These are phyloP conservation scores for Chloromonas sp. DNA, from an alignment of 163 green algal genomes.

Conservation along the genomic window DNA sequence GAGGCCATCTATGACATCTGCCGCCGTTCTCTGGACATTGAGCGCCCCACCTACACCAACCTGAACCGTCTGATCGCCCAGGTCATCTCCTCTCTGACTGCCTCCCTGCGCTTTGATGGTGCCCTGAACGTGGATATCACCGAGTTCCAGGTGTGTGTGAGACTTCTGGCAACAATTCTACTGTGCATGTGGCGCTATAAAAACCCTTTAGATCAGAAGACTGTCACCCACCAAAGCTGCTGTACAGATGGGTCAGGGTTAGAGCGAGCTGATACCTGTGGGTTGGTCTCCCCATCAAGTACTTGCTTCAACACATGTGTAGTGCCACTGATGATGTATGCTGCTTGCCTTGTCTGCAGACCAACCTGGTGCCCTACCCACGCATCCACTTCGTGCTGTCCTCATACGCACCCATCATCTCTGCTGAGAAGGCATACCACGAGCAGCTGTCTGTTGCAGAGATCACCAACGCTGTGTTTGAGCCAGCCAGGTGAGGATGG, in stretches of 20 bases:
- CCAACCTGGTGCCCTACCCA: constrained; percentile 99
- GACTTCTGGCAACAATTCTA: too few relatives aligned
- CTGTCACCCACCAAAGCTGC: too few relatives aligned
- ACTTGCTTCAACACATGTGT: too few relatives aligned
- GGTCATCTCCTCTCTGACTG: constrained; percentile 97
- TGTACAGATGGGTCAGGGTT: too few relatives aligned
- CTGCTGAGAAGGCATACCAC: constrained; percentile 99
- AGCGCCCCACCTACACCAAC: constrained; percentile 99
- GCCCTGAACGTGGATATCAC: constrained; percentile 98
- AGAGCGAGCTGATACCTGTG: too few relatives aligned
- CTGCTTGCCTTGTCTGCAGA: constrained; percentile 60
- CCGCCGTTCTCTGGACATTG: constrained; percentile 96
- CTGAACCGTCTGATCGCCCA: constrained; percentile 91
- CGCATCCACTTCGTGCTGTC: constrained; percentile 99
- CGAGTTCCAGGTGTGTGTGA: constrained; percentile 67
- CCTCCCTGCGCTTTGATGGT: constrained; percentile 96
- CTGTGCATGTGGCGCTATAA: too few relatives aligned
- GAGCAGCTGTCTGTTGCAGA: constrained; percentile 98
- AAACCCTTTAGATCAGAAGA: too few relatives aligned
- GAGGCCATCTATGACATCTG: constrained; percentile 98
- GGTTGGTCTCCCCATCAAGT: too few relatives aligned
- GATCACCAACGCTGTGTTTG: constrained; percentile 98
- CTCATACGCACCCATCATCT: constrained; percentile 97
- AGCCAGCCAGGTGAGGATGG: constrained; percentile 57
- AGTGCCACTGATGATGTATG: too few relatives aligned